Evolutionary conservation across 345 rosid species (phyloP).

Genomic region (Aurinia saxatilis): DNA sequence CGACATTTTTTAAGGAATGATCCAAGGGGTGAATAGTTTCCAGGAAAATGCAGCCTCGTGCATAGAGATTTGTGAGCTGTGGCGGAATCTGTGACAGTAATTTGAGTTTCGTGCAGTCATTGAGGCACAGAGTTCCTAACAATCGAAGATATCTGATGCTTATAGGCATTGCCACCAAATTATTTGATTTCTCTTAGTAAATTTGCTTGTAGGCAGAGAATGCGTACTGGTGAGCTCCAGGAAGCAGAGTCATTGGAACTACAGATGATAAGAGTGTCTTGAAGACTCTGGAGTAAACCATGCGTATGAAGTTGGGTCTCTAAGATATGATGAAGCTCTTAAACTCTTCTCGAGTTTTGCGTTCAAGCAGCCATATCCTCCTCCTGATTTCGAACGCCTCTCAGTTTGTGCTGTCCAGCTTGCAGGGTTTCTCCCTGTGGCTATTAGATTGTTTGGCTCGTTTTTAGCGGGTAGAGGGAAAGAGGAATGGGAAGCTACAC

Average conservation of each 20-base stretch:
- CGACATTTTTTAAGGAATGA: neutral
- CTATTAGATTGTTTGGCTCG: neutral
- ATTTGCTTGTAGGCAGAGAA: too few relatives aligned
- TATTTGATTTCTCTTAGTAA: too few relatives aligned
- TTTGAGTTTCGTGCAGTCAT: neutral
- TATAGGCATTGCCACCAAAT: neutral
- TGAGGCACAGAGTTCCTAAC: neutral
- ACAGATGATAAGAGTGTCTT: slow-evolving; percentile 3
- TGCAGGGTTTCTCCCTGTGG: neutral
- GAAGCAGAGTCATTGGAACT: slow-evolving; percentile 6
- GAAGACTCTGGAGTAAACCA: neutral
- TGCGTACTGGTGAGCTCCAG: slow-evolving; percentile 3
- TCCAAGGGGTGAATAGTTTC: neutral
- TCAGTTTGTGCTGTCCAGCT: too few relatives aligned
- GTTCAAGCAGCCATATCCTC: neutral
- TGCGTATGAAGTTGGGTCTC: too few relatives aligned
- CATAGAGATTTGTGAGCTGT: neutral
- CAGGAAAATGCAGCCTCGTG: neutral
- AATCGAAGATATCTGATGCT: neutral
- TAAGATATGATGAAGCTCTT: too few relatives aligned
- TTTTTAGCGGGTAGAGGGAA: neutral
- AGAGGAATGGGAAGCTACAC: neutral
- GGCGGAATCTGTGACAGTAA: neutral
- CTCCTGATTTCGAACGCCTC: neutral
- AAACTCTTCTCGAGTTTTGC: slow-evolving; percentile 3